Base-by-base conservation (phyloP, 495 filamentous ascomycete genomes). In the Hyaloscypha finlandica region DNA sequence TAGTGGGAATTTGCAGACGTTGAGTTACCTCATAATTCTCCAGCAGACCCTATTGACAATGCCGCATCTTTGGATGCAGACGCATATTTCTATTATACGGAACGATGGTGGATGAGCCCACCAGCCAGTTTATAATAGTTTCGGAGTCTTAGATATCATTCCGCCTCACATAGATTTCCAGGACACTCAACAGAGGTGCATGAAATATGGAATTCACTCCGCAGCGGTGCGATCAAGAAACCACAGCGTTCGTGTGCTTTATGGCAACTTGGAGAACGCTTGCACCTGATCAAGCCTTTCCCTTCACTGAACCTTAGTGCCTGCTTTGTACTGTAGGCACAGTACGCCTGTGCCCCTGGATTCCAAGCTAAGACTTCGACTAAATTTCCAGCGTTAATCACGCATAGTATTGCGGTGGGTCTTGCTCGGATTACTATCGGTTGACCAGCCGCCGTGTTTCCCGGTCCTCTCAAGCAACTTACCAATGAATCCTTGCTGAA, bases 401-500 rank as follows among this genome's bases (percentile, higher is more conserved):
- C 8, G 42, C 8, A 12, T 48, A 48, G 42, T 48, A 48, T 48
- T 48, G 42, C 42, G 42, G 42, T 48, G 42, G 42, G 42, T 48
- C 42, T 48, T 48, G 42, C 42, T 48, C 42, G 16, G 42, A 48
- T 48, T 48, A 1, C 42, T 48, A 48, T 4, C 25, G 16, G 42
- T 19, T 48, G 42, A 48, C 14, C 9, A 48, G 42, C 42, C 42
- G 16, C 42, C 1, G 42, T 48, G 8, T 12, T 12, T 12, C 42
- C 3, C 2, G 42, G 8, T 4, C 8, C 42, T 11, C 4, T 14
- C 8, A 48, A 48, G 42, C 42, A 12, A 11, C 42, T 63, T 51
- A 63, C 60, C 39, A 63, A 14, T 39, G 60, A 45, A 33, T 63
- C 60, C 3, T 63, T 37, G 30, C 60, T 20, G n/a, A 63, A 51